Base-by-base conservation (phyloP, 768 basidiomycete genomes). In the Melanogaster broomeanus region DNA sequence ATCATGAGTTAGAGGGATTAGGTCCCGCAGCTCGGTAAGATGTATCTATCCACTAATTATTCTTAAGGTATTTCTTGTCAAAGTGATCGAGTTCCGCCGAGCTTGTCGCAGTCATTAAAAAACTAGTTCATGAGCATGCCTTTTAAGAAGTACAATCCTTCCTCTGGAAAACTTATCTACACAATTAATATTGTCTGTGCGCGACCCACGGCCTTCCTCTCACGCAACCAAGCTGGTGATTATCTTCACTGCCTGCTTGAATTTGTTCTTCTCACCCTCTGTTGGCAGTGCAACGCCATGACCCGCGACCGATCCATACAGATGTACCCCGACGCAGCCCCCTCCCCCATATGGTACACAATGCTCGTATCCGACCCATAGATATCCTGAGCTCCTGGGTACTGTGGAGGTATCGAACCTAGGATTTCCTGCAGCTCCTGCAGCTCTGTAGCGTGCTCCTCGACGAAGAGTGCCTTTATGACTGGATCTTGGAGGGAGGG, bases 311-410 rank as follows among this genome's bases (percentile, higher is more conserved):
- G 83, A 84, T 2, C 88, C 87, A 51, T 76, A 66, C 1, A 84
- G 83, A 0, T 80, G 31, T 6, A 22, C 82, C 3, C 80, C 81
- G 61, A 86, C 37, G 57, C 82, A 79, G 0, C 80, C 76, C 56
- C 78, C 10, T 42, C 18, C 0, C 52, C 38, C 4, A 46, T 80
- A 7, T 70, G 74, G 72, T 80, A 85, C 6, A 77, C 71, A 53
- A 90, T 88, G 65, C 84, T 82, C 9, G 76, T 85, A 64, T 88
- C 75, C 56, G 82, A 55, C 1, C 84, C 84, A 56, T 92, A 92
- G 47, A 90, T 84, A 61, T 92, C 88, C 65, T 87, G 72, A 40
- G 79, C 81, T 2, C 84, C 85, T 0, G 78, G 77, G 28, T 64
- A 58, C 40, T 66, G 64, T 8, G 65, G 35, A 25, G 83, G 80